Evolutionary conservation across 2,329 filamentous ascomycete genomes (phyloP), one percentile per base, ranked within the genome.

Genomic region (Penicillium sp.): DNA sequence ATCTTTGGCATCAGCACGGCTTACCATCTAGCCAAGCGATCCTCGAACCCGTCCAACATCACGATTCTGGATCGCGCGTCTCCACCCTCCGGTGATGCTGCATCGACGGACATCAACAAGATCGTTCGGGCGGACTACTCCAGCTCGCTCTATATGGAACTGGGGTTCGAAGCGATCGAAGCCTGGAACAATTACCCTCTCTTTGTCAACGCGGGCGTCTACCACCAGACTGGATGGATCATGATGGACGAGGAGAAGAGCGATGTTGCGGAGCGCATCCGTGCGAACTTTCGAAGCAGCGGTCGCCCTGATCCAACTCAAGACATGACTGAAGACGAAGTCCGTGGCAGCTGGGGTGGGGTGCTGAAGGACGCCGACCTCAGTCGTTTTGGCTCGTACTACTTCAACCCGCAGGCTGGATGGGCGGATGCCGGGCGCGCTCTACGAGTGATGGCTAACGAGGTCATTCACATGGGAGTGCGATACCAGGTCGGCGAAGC

Each of bases 81-180:
- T 2, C 57, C 63, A 3, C 73, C 77, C 16, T 74, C 74, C 1
- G 64, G 69, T 0, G 63, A 57, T 36, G 82, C 81, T 20, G 83
- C 83, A 0, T 86, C 83, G 0, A 83, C 79, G 70, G 83, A 87
- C 65, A 81, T 81, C 75, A 86, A 84, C 68, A 86, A 86, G 62
- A 80, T 84, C 18, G 74, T 86, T 11, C 79, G 83, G 41, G 79
- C 81, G 33, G 83, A 86, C 60, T 86, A 86, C 64, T 72, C 77
- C 39, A 79, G 83, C 51, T 65, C 77, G 1, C 62, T 80, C 11
- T 86, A 87, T 68, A 80, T 77, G 60, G 63, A 74, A 34, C 71
- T 87, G 14, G 83, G 77, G 0, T 71, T 85, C 18, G 81, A 86
- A 63, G 79, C 83, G 0, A 79, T 83, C 53, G 75, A 80, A 36